Conservation (phyloP, 1,284 basidiomycete species). For the Binderoboletus segoi region DNA sequence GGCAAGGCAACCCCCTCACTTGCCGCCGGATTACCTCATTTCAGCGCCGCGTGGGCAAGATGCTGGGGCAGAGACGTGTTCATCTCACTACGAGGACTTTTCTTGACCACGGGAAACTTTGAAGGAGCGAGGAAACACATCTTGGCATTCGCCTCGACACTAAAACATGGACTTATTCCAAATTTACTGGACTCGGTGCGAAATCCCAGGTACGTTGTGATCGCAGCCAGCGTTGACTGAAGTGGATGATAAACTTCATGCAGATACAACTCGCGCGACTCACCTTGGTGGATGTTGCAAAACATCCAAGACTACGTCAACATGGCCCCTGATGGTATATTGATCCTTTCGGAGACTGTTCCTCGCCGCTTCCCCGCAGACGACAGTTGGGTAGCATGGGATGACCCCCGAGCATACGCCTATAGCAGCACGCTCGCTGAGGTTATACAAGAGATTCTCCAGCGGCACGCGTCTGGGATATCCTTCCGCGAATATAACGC, state of each 20-base stretch:
- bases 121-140: constrained; percentile 86
- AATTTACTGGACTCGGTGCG: constrained; percentile 89
- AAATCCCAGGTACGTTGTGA: constrained; percentile 67
- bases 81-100: constrained; percentile 89
- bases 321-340: constrained; percentile 83
- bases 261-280: constrained; percentile 90
- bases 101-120: constrained; percentile 91
- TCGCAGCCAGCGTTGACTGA: constrained; percentile 4
- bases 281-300: constrained; percentile 98
- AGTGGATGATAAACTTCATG: background rate
- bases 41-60: constrained; percentile 87
- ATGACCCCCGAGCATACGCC: constrained; percentile 83
- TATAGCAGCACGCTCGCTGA: constrained; percentile 86
- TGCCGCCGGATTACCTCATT: constrained; percentile 95
- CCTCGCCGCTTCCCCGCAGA: constrained; percentile 92
- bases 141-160: constrained; percentile 82
- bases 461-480: constrained; percentile 92
- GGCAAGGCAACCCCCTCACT: constrained; percentile 72
- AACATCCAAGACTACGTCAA: constrained; percentile 94
- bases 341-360: constrained; percentile 80
- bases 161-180: constrained; percentile 90
- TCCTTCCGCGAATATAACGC: constrained; percentile 96
- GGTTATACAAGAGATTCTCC: constrained; percentile 94
- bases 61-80: constrained; percentile 98
- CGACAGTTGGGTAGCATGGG: constrained; percentile 92